Evolutionary conservation across 208 protist species (phyloP).

Genomic region (Trypanosoma cruzi): DNA sequence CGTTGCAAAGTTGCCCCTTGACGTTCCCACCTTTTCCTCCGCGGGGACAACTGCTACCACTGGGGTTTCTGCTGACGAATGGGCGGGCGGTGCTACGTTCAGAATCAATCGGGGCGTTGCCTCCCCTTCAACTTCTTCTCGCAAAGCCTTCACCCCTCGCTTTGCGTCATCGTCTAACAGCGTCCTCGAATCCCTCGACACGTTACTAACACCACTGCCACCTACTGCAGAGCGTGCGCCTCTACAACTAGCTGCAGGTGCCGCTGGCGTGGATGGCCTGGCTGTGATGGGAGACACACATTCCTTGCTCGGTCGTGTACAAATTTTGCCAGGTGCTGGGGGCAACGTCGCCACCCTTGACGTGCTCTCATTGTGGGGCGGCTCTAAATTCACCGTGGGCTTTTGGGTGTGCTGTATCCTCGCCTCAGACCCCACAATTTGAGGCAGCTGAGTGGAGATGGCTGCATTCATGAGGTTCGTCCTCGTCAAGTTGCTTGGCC

Average conservation of each 20-base stretch:
- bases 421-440: neutral
- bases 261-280: neutral
- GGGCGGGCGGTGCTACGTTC: neutral
- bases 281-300: neutral
- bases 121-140: neutral
- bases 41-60: no score
- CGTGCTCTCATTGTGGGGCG: no score
- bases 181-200: neutral
- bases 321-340: neutral
- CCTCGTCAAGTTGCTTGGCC: neutral
- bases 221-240: neutral
- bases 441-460: neutral
- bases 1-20: neutral
- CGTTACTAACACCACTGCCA: neutral
- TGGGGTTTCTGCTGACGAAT: no score
- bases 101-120: neutral
- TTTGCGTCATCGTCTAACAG: conserved; percentile 1
- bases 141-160: conserved; percentile 5
- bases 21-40: neutral
- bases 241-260: neutral
- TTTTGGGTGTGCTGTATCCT: neutral
- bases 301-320: neutral
- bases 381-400: neutral
- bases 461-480: neutral
- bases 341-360: no score